These are phyloP conservation scores for Mortierella sp. DNA, from an alignment of 371 early-diverging fungal species.

Conservation along the genomic window DNA sequence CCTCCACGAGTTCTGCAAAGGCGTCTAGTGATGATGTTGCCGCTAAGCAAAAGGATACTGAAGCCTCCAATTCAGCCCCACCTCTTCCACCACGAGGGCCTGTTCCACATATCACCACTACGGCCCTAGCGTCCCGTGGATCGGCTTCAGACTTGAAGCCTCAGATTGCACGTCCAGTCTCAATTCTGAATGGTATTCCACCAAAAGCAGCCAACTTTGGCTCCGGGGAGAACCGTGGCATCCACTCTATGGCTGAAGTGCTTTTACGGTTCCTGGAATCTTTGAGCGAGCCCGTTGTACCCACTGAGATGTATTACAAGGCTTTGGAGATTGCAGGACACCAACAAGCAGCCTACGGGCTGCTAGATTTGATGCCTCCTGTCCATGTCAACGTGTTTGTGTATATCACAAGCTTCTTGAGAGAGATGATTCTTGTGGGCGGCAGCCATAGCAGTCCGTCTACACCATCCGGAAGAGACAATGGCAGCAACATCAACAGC, in stretches of 20 bases:
- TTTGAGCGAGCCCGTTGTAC: constrained; percentile 82
- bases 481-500: not conserved
- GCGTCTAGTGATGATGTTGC: not conserved
- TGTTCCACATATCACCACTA: not conserved
- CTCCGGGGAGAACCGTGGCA: constrained; percentile 61
- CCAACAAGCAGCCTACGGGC: constrained; percentile 26
- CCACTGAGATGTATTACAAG: constrained; percentile 66
- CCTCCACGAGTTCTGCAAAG: not conserved
- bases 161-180: constrained; percentile 49
- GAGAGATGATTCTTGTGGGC: constrained; percentile 65
- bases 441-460: constrained; percentile 6
- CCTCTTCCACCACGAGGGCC: not conserved
- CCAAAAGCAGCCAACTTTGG: constrained; percentile 47
- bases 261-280: constrained; percentile 79
- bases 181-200: constrained; percentile 48
- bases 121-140: constrained; percentile 38
- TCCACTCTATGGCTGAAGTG: constrained; percentile 83
- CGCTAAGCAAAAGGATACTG: constrained; percentile 5
- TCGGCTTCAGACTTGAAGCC: constrained; percentile 30
- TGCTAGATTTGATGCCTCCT: constrained; percentile 67
- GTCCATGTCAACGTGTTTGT: constrained; percentile 78
- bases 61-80: constrained; percentile 1
- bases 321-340: constrained; percentile 65
- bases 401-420: constrained; percentile 79
- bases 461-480: not conserved